A percentile compares a stretch with the other conserved stretches of the same genome.
phyloP scores from a whole-genome alignment of 2,329 filamentous ascomycete species.

The Cordyceps militaris region DNA sequence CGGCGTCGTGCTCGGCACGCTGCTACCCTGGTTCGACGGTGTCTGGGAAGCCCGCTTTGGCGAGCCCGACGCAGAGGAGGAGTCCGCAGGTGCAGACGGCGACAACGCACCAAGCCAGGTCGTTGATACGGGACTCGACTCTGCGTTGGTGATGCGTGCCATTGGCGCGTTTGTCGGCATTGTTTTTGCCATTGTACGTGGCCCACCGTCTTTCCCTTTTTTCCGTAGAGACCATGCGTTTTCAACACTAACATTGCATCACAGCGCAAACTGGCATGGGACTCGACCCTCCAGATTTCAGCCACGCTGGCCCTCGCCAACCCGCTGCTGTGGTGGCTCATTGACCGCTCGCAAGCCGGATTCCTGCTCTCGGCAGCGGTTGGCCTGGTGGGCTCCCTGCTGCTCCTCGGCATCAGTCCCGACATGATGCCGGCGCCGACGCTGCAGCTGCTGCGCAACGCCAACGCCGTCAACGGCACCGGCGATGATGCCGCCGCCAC shows the following conservation, averaged over 20 bases:
- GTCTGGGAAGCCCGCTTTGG: slow-evolving; percentile 57
- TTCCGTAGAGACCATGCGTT: background rate
- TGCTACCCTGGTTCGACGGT: slow-evolving; percentile 78
- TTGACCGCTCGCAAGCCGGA: slow-evolving; percentile 82
- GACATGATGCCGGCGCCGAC: slow-evolving; percentile 67
- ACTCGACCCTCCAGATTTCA: slow-evolving; percentile 89
- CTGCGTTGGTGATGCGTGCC: slow-evolving; percentile 57
- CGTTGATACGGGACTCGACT: slow-evolving; percentile 52
- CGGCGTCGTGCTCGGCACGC: slow-evolving; percentile 68
- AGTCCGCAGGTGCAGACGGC: slow-evolving; percentile 23
- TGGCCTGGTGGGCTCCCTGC: slow-evolving; percentile 63
- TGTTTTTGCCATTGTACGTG: slow-evolving; percentile 67
- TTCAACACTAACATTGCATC: background rate
- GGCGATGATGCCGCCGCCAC: slow-evolving; percentile 20
- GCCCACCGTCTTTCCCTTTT: background rate
- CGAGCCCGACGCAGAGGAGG: slow-evolving; percentile 22
- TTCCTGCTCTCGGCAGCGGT: slow-evolving; percentile 72
- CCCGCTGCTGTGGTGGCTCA: slow-evolving; percentile 90
- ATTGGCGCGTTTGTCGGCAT: slow-evolving; percentile 57
- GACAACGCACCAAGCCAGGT: slow-evolving; percentile 22
- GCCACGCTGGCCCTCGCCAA: slow-evolving; percentile 85
- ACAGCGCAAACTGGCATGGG: slow-evolving; percentile 84
- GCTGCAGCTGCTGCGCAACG: slow-evolving; percentile 26
- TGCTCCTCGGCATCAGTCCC: slow-evolving; percentile 69
- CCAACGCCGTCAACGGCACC: slow-evolving; percentile 13